These are phyloP conservation scores for Nasturtium officinale DNA, from an alignment of 345 rosid species.

Conservation along the genomic window DNA sequence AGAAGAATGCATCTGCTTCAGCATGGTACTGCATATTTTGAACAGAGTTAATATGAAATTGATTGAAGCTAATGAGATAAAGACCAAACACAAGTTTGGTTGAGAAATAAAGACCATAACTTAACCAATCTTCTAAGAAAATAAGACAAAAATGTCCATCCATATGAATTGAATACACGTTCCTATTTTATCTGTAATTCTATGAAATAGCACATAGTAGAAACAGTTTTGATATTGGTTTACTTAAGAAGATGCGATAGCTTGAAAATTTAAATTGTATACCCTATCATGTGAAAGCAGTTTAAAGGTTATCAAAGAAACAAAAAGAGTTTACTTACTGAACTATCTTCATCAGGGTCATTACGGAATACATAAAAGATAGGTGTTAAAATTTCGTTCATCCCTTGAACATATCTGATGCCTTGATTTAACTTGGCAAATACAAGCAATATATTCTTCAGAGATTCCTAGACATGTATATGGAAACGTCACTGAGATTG, in stretches of 20 bases:
- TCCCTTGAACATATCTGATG: constrained; percentile 98
- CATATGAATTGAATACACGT: not conserved
- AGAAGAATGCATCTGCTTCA: constrained; percentile 53
- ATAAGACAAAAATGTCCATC: not conserved
- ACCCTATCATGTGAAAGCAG: not conserved
- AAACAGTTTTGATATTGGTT: not conserved
- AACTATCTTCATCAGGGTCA: constrained; percentile 83
- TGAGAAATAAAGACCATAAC: not conserved
- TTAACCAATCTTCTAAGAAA: not conserved
- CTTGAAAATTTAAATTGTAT: constrained; percentile 7
- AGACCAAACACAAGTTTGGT: constrained; percentile 12
- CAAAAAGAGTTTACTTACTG: constrained; percentile 52
- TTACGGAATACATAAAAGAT: constrained; percentile 79
- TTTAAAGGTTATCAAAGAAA: constrained; percentile 6
- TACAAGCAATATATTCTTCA: constrained; percentile 77
- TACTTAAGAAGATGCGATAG: not conserved
- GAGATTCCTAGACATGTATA: constrained; percentile 67
- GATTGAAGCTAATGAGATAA: not conserved
- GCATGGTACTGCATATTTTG: constrained; percentile 45
- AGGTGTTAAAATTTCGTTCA: constrained; percentile 97
- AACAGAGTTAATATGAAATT: constrained; percentile 16
- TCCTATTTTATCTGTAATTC: not conserved
- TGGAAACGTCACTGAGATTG: constrained; percentile 36
- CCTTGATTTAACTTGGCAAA: constrained; percentile 99
- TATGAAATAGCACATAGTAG: not conserved